Percentiles rank a stretch among this genome's conserved stretches.
These are phyloP conservation scores for Lasiodiplodia hormozganensis DNA, from an alignment of 2,329 filamentous ascomycete genomes.

Conservation along the genomic window DNA sequence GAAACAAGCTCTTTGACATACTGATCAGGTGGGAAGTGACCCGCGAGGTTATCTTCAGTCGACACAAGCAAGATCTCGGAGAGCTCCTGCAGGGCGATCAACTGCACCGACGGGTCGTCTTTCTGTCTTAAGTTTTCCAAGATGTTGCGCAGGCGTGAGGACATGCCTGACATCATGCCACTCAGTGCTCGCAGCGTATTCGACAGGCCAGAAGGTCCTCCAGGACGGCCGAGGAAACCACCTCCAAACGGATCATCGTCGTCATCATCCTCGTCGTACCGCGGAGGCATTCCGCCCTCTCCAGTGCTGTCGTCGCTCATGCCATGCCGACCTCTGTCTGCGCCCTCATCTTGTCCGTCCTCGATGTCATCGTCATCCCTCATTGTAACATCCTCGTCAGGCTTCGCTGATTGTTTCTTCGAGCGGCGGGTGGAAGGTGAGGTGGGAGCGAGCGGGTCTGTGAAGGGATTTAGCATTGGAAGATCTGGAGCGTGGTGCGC, in stretches of 20 bases:
- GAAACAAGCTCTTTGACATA: conserved; percentile 94
- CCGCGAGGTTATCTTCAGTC: conserved; percentile 94
- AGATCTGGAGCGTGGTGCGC: background rate
- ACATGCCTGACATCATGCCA: conserved; percentile 89
- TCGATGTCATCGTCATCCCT: conserved; percentile 68
- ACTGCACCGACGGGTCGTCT: conserved; percentile 84
- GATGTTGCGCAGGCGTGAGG: conserved; percentile 73
- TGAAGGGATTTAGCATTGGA: conserved; percentile 30
- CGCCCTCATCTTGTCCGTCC: conserved; percentile 51
- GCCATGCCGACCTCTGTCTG: conserved; percentile 42
- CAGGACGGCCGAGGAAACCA: conserved; percentile 71
- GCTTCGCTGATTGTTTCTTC: conserved; percentile 45
- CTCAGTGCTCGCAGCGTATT: conserved; percentile 85
- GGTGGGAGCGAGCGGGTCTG: conserved; percentile 33
- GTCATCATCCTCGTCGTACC: conserved; percentile 59
- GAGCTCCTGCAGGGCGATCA: conserved; percentile 90
- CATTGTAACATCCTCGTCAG: conserved; percentile 73
- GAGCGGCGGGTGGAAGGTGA: conserved; percentile 43
- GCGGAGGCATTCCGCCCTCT: conserved; percentile 63
- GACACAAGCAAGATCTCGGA: conserved; percentile 93
- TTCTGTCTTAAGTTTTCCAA: conserved; percentile 73
- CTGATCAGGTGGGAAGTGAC: conserved; percentile 91
- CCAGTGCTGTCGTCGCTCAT: conserved; percentile 67
- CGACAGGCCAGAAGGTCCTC: conserved; percentile 70
- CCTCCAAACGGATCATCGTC: conserved; percentile 67